These are phyloP conservation scores for Amorphotheca resinae DNA, from an alignment of 495 filamentous ascomycete genomes.

Conservation along the genomic window DNA sequence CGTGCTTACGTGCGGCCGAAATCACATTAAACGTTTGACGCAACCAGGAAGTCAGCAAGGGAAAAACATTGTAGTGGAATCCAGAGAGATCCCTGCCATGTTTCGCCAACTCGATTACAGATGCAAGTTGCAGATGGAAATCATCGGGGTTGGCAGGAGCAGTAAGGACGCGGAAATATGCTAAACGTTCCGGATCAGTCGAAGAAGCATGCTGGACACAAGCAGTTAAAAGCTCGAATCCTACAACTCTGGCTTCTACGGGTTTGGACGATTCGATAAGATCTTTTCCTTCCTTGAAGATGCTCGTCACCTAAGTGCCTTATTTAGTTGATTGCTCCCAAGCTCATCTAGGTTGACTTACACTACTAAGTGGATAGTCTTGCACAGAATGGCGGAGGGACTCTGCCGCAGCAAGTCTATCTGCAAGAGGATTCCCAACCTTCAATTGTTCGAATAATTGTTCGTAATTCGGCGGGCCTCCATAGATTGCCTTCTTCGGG, in stretches of 20 bases:
- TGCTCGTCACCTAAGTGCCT: constrained; percentile 26
- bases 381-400: constrained; percentile 39
- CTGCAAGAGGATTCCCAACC: constrained; percentile 24
- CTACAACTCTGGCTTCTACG: constrained; percentile 38
- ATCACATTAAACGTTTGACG: constrained; percentile 41
- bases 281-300: constrained; percentile 55
- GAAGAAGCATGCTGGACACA: constrained; percentile 48
- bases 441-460: constrained; percentile 26
- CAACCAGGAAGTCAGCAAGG: constrained; percentile 47
- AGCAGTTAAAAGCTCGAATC: constrained; percentile 50
- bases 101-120: constrained; percentile 48
- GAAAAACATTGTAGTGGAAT: constrained; percentile 49
- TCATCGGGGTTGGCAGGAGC: constrained; percentile 37
- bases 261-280: constrained; percentile 44
- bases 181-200: constrained; percentile 49
- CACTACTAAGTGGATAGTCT: constrained; percentile 44
- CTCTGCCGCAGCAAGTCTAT: constrained; percentile 43
- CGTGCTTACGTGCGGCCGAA: constrained; percentile 32
- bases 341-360: constrained; percentile 16
- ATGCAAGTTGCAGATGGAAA: constrained; percentile 50
- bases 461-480: constrained; percentile 32
- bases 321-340: too few species aligned
- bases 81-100: constrained; percentile 49
- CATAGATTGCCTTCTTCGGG: constrained; percentile 21
- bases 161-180: constrained; percentile 50